Evolutionary conservation across 192 early-diverging fungal genomes (phyloP).

Genomic region (Coemansia sp.): DNA sequence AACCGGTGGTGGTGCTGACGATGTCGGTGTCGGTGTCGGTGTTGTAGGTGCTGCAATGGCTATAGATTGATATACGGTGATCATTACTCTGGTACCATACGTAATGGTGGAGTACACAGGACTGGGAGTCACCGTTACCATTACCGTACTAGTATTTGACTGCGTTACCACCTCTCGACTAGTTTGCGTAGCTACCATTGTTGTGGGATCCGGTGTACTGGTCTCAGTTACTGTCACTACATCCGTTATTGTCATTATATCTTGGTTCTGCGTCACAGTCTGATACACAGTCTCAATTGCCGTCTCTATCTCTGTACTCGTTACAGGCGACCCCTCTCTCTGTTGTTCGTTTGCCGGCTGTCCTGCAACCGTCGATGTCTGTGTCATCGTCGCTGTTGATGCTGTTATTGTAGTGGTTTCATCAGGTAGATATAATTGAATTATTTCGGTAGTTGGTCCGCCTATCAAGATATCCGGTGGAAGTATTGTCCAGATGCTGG

Average conservation of each 20-base stretch:
- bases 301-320: neutral
- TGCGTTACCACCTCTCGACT: neutral
- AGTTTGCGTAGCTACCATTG: neutral
- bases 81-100: neutral
- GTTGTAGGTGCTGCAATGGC: neutral
- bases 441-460: neutral
- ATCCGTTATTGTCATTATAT: neutral
- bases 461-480: neutral
- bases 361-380: neutral
- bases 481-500: slow-evolving; percentile 7
- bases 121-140: slow-evolving; percentile 1
- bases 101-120: neutral
- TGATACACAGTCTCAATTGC: neutral
- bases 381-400: neutral
- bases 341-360: neutral
- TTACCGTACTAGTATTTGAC: neutral
- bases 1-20: neutral
- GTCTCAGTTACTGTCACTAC: neutral
- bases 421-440: neutral
- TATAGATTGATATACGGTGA: neutral
- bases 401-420: neutral
- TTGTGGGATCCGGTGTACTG: neutral
- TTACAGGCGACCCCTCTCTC: neutral
- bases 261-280: neutral
- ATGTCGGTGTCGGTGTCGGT: neutral